Evolutionary conservation across 176 grass and related monocot genomes (phyloP), one percentile per base, ranked within the genome.

Genomic region (Avena sativa): DNA sequence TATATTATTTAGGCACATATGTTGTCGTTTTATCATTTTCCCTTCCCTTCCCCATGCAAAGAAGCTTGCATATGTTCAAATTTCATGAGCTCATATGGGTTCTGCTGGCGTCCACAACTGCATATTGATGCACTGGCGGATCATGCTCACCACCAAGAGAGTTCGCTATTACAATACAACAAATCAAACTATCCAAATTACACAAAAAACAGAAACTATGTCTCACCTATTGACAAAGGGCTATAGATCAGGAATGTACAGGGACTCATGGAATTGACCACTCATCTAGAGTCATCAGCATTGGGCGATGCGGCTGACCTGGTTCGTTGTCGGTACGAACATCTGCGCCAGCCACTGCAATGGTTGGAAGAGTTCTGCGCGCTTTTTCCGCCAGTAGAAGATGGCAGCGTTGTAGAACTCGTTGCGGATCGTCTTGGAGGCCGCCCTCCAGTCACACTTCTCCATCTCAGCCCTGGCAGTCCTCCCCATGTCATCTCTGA

Each of bases 371-470:
- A 96, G 50, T 67, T 96, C 92, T 3, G 87, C 87, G 0, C 85
- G 90, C 90, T 96, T 94, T 87, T 96, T 96, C 50, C 89, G 38
- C 94, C 97, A 98, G 83, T 91, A 98, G 90, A 89, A 93, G 77
- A 96, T 98, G 2, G 94, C 97, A 2, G 89, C 80, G 12, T 87
- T 92, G 83, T 98, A 98, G 70, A 96, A 92, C 82, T 98, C 97
- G 4, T 98, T 98, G 12, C 92, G 90, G 86, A 98, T 96, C 79
- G 79, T 93, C 79, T 83, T 83, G 0, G 97, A 94, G 0, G 97
- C 86, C 8, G 92, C 92, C 62, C 83, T 87, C 96, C 96, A 96
- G 38, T 92, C 96, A 0, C 79, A 94, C 65, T 98, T 91, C 85
- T 96, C 93, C 96, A 94, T 98, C 83, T 96, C 96, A 0, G 78